phyloP scores from a whole-genome alignment of 75 land plant genomes.

The Cryptomeria japonica region DNA sequence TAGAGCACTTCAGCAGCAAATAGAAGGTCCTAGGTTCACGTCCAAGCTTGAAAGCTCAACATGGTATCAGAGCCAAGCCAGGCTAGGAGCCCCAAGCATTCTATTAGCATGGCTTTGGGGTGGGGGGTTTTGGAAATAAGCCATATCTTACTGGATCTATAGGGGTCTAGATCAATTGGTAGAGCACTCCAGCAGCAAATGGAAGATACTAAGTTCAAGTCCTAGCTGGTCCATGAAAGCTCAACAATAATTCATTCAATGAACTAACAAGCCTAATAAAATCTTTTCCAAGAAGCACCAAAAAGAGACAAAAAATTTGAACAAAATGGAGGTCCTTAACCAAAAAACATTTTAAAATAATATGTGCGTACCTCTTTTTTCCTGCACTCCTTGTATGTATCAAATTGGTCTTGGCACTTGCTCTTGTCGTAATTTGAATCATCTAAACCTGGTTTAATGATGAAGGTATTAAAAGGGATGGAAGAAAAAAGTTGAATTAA shows the following conservation, averaged over 20 bases:
- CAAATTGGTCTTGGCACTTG: conserved; percentile 75
- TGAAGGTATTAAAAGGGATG: neutral
- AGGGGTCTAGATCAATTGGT: too few species aligned
- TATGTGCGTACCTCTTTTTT: conserved; percentile 54
- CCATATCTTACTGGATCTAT: too few species aligned
- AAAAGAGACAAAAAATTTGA: neutral
- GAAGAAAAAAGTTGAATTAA: neutral
- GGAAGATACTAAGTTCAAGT: too few species aligned
- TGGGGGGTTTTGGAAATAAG: too few species aligned
- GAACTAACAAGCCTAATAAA: neutral
- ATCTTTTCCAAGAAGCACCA: neutral
- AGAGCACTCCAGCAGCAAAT: too few species aligned
- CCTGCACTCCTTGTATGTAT: conserved; percentile 79
- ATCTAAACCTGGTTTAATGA: conserved; percentile 48
- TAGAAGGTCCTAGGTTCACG: too few species aligned
- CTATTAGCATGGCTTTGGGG: too few species aligned
- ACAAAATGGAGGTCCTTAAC: neutral
- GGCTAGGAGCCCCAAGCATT: too few species aligned
- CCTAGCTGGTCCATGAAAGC: neutral
- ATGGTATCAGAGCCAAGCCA: too few species aligned
- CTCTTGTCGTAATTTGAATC: conserved; percentile 64
- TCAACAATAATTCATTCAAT: neutral
- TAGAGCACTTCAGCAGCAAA: too few species aligned
- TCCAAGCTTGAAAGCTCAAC: too few species aligned
- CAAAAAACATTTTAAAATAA: neutral